Evolutionary conservation across 2,329 filamentous ascomycete genomes (phyloP), one percentile per base, ranked within the genome.

Genomic region (Claviceps sp.): DNA sequence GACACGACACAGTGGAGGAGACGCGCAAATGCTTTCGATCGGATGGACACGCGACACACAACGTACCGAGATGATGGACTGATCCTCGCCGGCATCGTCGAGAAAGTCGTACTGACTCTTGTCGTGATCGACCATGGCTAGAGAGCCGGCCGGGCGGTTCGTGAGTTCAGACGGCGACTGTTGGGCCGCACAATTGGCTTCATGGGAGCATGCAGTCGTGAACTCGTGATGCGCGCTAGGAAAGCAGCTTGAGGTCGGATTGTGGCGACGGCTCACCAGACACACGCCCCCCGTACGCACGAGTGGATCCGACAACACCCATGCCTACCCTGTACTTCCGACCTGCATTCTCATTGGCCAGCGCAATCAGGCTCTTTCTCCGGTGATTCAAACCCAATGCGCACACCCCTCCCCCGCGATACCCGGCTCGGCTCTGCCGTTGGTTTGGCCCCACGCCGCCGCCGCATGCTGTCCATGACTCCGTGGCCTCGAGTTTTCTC

Each of bases 21-120:
- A 16, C 37, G 47, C 18, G 37, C 30, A 11, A n/a, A 13, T 38
- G 36, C 6, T 24, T 38, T 24, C 37, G 22, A 24, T 42, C 41
- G 13, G 5, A 20, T 18, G 42, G 42, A 14, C 36, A 42, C 18
- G 18, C 20, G 44, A 41, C 30, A 37, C 38, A 9, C 11, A 38
- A 60, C 59, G 47, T 57, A 70, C 67, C 58, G 67, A 70, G 57
- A 70, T 66, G 58, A 75, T 70, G 54, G 72, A 73, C 63, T 70
- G 70, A 59, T 75, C 72, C 59, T 73, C 72, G 58, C 72, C 67
- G 60, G 64, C 67, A 62, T 74, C 72, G 53, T 73, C 70, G 50
- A 69, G 63, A 61, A 72, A 73, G 60, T 64, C 70, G 65, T 74
- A 69, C 55, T 70, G 67, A 26, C 40, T 49, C 59, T 67, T 65